Evolutionary conservation across 2,329 filamentous ascomycete species (phyloP).

Genomic region (Aspergillus fischeri): DNA sequence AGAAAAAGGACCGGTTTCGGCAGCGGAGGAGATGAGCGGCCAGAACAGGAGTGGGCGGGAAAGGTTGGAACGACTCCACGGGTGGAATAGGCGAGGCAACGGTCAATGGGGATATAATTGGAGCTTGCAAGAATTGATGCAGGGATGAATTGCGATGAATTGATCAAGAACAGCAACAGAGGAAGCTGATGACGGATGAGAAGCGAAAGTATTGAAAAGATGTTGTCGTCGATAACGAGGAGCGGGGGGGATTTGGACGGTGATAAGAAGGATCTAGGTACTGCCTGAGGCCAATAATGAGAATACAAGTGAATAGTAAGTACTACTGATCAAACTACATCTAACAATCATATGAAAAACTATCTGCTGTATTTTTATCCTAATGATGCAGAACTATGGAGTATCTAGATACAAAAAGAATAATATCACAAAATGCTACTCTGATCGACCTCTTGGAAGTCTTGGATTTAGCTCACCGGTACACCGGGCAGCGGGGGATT

Average conservation of each 20-base stretch:
- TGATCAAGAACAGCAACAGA: background rate
- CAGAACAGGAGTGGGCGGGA: background rate
- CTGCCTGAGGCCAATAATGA: background rate
- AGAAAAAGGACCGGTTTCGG: constrained; percentile 24
- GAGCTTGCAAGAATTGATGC: background rate
- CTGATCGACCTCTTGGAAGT: background rate
- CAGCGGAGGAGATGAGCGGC: constrained; percentile 12
- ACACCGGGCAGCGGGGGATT: constrained; percentile 8
- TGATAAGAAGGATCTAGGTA: background rate
- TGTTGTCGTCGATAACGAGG: background rate
- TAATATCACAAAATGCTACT: background rate
- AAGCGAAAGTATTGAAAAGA: background rate
- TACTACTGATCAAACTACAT: background rate
- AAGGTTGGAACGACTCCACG: constrained; percentile 2
- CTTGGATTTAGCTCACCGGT: constrained; percentile 6
- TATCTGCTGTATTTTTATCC: background rate
- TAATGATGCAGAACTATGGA: background rate
- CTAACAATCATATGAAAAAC: background rate
- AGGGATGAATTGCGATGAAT: background rate
- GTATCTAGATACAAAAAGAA: background rate
- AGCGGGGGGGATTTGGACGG: constrained; percentile 2
- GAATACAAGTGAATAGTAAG: too few relatives aligned
- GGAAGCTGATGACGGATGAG: background rate
- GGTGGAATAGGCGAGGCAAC: constrained; percentile 4
- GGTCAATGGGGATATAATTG: constrained; percentile 2